phyloP scores from a whole-genome alignment of 2,329 filamentous ascomycete genomes.

The Calonectria multiphialidica region DNA sequence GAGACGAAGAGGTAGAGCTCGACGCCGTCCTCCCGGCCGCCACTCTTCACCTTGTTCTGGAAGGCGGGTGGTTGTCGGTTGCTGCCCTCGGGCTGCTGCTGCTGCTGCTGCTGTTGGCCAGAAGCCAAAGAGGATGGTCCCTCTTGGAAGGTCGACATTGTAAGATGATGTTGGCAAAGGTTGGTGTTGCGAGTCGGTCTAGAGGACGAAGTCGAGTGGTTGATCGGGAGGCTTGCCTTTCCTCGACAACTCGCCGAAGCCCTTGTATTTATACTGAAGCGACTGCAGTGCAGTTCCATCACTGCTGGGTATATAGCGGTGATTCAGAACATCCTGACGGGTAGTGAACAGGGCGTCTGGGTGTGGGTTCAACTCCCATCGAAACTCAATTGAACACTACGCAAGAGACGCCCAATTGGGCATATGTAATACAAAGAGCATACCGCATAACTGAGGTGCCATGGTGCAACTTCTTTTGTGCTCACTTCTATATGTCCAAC shows the following conservation, averaged over 20 bases:
- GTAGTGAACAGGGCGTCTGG: not conserved
- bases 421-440: no score
- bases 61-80: not conserved
- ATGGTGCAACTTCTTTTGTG: no score
- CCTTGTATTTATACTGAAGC: not conserved
- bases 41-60: not conserved
- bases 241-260: not conserved
- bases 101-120: not conserved
- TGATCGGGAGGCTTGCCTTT: not conserved
- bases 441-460: no score
- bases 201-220: not conserved
- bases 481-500: no score
- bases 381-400: no score
- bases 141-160: not conserved
- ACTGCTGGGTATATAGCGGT: not conserved
- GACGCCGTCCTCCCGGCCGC: not conserved
- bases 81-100: not conserved
- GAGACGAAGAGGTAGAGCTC: not conserved
- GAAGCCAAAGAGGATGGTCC: not conserved
- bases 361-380: no score
- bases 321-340: not conserved
- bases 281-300: not conserved
- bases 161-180: not conserved
- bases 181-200: not conserved
- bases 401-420: no score